Evolutionary conservation across 2,329 filamentous ascomycete genomes (phyloP).

Genomic region (Beauveria varroae): DNA sequence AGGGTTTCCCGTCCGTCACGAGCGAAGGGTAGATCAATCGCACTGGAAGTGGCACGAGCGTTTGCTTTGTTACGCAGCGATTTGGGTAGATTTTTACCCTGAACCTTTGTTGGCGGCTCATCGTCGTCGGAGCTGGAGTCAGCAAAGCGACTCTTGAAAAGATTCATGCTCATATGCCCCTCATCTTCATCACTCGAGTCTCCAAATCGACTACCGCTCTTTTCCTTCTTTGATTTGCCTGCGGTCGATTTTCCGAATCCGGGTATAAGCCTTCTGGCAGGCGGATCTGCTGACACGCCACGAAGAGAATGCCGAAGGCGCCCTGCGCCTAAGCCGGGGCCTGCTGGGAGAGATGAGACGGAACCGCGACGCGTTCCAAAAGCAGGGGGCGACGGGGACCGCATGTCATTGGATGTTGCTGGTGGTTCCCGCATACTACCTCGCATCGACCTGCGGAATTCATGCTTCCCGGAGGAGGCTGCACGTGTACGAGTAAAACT

Average conservation of each 20-base stretch:
- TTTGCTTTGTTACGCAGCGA: constrained; percentile 17
- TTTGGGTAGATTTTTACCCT: constrained; percentile 17
- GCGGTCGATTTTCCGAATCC: constrained; percentile 33
- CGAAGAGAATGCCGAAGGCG: constrained; percentile 42
- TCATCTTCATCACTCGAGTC: constrained; percentile 58
- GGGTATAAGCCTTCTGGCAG: constrained; percentile 32
- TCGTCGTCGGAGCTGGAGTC: constrained; percentile 65
- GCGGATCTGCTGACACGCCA: constrained; percentile 29
- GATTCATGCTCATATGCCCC: constrained; percentile 18
- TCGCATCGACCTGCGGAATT: constrained; percentile 71
- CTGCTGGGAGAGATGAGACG: constrained; percentile 30
- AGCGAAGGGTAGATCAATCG: constrained; percentile 21
- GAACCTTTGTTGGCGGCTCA: background rate
- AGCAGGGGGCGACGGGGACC: constrained; percentile 61
- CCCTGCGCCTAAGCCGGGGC: constrained; percentile 14
- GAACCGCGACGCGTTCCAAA: constrained; percentile 42
- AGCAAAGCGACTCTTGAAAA: constrained; percentile 54
- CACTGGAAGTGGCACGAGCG: constrained; percentile 13
- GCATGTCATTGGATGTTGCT: constrained; percentile 38
- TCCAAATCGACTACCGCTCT: constrained; percentile 43
- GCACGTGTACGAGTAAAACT: constrained; percentile 67
- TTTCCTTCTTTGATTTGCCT: constrained; percentile 32
- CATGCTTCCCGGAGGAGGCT: constrained; percentile 39
- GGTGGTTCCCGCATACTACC: constrained; percentile 18
- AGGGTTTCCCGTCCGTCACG: constrained; percentile 53